Evolutionary conservation across 139 green algal genomes (phyloP), one percentile per base, ranked within the genome.

Genomic region (Micractinium sp.): DNA sequence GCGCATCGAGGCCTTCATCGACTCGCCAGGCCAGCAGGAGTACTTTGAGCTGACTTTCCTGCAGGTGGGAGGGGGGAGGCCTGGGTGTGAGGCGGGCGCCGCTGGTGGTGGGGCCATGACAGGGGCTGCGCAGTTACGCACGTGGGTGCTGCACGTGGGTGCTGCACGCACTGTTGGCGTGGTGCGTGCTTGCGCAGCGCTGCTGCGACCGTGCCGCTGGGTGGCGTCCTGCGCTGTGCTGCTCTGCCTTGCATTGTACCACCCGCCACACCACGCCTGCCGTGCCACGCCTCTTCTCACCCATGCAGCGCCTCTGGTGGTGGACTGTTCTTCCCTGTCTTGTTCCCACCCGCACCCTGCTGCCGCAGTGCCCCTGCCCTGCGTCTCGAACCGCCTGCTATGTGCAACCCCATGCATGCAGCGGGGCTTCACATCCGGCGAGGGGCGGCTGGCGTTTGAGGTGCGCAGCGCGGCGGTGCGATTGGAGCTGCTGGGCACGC

Each of bases 41-140:
- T 77, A 82, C 7, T 36, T 94, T 39, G 91, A 93, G 83, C 69
- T 95, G 39, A 81, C 79, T 14, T 91, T 95, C 56, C 47, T 84
- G n/a, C 85, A 88, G 85, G 85, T 74, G 73, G 0, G 83, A 1
- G 20, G 33, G 82, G 4, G 23, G 82, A 63, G 35, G 82, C n/a
- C n/a, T n/a, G n/a, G n/a, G n/a, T n/a, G n/a, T n/a, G n/a, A n/a
- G 47, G 47, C 47, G 5, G 47, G 47, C 9, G 47, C 47, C 9
- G 47, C 7, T 56, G 47, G 47, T 56, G 74, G n/a, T 76, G 74
- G 47, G 74, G 73, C 12, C 33, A 53, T 23, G 31, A 3, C 38
- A n/a, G 33, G 41, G 80, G 22, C 39, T 20, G 20, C 4, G 33
- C 78, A 38, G 23, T n/a, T 12, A 76, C n/a, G n/a, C n/a, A n/a